Conservation (phyloP, 345 rosid genomes). For the Syzygium oleosum region DNA sequence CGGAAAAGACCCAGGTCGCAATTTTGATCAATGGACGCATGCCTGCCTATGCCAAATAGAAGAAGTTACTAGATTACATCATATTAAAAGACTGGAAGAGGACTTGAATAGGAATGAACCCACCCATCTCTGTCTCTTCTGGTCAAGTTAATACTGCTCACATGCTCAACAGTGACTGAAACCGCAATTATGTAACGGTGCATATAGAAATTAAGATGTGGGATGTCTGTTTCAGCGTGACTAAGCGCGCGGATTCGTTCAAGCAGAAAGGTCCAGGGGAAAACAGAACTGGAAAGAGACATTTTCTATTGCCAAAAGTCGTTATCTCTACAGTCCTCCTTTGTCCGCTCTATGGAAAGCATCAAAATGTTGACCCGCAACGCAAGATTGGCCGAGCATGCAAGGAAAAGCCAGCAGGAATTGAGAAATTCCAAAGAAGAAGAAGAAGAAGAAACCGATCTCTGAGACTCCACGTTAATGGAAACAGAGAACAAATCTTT, state of each 20-base stretch:
- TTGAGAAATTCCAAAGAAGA: not conserved
- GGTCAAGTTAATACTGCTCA: not conserved
- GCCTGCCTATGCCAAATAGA: not conserved
- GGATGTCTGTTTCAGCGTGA: not conserved
- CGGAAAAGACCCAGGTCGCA: not conserved
- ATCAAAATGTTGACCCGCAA: not conserved
- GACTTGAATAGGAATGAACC: not conserved
- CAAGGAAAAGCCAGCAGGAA: not conserved
- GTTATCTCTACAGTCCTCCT: not conserved
- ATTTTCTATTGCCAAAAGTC: not conserved
- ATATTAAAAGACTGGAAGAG: not conserved
- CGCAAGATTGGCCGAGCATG: not conserved
- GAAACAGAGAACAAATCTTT: not conserved
- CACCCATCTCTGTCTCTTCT: not conserved
- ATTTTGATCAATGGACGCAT: not conserved
- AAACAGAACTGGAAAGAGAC: not conserved
- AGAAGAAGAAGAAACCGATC: not conserved
- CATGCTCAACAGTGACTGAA: not conserved
- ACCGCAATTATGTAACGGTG: not conserved
- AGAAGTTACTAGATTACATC: not conserved
- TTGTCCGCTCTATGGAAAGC: not conserved
- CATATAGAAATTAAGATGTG: not conserved
- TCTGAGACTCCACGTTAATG: not conserved
- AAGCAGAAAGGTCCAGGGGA: not conserved
- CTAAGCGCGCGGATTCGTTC: not conserved